Base-by-base conservation (phyloP, 2,329 filamentous ascomycete genomes). In the Macroventuria anomochaeta region DNA sequence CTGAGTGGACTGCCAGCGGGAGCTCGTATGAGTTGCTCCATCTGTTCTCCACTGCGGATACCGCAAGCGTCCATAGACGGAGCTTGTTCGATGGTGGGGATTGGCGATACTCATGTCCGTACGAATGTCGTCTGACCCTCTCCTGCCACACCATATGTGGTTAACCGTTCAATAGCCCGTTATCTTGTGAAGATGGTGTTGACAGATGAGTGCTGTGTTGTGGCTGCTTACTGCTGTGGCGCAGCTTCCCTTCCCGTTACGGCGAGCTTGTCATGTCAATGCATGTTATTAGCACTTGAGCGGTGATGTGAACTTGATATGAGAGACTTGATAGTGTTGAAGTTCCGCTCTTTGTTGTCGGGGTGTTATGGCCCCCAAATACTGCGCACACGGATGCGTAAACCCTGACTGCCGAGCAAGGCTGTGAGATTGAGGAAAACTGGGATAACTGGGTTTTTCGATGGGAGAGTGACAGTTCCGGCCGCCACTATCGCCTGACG, bases 151-250 rank as follows among this genome's bases (percentile, higher is more conserved):
- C 23, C 8, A 25, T 25, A 8, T 25, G 23, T 8, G 17, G 7
- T 17, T 6, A 15, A 20, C 33, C 8, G 18, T 15, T n/a, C 4
- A 7, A 39, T 3, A 23, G 13, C 15, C 5, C 5, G 3, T 8
- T 13, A 11, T 13, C 4, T 21, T 18, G 44, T 40, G 21, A 18
- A 13, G 1, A 29, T 32, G 20, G 31, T 43, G 13, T 37, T 31
- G 36, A n/a, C 21, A n/a, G 17, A 3, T 39, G 1, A 13, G 34
- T 25, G n/a, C 37, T 7, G 18, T 36, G 47, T 13, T 41, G 59
- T 61, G 63, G 63, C 65, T 62, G 62, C 60, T 63, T 53, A 62
- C 36, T n/a, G 29, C 46, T 58, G 58, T 67, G 65, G 63, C 63
- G 44, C 31, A 57, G 63, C 48, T 54, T 38, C 38, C 46, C 55